A percentile compares a stretch with the other conserved stretches of the same genome.
Conservation (phyloP, 805 yeast species). For the Candida ovalis region DNA sequence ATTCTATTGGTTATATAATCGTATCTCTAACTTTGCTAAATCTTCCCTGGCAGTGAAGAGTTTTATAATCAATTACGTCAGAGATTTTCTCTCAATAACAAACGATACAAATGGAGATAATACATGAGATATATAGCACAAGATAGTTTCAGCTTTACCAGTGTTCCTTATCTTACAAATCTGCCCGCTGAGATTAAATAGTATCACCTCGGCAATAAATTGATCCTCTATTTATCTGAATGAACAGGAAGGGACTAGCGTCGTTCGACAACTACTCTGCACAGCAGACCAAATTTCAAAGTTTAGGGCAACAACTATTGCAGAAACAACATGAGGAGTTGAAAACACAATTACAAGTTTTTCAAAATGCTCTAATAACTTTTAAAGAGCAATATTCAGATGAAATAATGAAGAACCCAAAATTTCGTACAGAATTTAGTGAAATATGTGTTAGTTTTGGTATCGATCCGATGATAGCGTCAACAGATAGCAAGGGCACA, state of each 20-base stretch:
- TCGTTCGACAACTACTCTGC: constrained; percentile 23
- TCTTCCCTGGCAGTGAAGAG: too few relatives aligned
- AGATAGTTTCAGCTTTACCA: too few relatives aligned
- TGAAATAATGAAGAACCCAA: constrained; percentile 60
- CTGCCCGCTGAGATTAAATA: too few relatives aligned
- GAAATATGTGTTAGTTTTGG: constrained; percentile 77
- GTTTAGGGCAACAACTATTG: constrained; percentile 47
- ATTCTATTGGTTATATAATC: too few relatives aligned
- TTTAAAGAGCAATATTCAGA: constrained; percentile 70
- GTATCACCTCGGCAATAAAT: too few relatives aligned
- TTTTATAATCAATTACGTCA: too few relatives aligned
- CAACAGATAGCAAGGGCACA: constrained; percentile 4
- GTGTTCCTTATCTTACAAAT: too few relatives aligned
- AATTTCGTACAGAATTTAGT: constrained; percentile 67
- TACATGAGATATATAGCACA: too few relatives aligned
- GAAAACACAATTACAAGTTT: constrained; percentile 67
- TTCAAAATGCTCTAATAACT: constrained; percentile 71
- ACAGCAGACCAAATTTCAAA: constrained; percentile 38
- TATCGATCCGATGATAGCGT: constrained; percentile 67
- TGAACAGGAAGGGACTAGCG: constrained; percentile 27
- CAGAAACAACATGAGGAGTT: constrained; percentile 58
- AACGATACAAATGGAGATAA: too few relatives aligned
- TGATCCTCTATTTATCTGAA: too few relatives aligned
- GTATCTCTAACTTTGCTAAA: too few relatives aligned
- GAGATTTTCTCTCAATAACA: too few relatives aligned